phyloP scores from a whole-genome alignment of 257 asterid genomes.

The Solanum chaucha region DNA sequence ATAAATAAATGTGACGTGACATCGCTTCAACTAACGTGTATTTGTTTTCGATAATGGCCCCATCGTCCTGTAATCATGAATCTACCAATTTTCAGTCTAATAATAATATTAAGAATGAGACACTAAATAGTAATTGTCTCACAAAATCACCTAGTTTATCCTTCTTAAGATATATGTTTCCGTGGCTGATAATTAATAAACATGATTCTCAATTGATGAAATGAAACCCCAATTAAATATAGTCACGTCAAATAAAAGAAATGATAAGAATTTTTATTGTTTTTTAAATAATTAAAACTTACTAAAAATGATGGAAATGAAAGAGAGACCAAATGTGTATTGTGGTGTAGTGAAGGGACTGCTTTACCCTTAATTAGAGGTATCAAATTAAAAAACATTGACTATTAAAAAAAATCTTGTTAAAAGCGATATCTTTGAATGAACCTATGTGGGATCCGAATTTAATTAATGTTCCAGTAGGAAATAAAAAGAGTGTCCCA shows the following conservation, averaged over 20 bases:
- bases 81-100: background rate
- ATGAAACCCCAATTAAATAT: background rate
- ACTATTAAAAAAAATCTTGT: too few relatives aligned
- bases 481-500: background rate
- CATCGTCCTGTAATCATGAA: background rate
- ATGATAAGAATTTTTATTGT: too few relatives aligned
- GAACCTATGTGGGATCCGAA: rapidly evolving
- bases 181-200: background rate
- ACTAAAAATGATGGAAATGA: too few relatives aligned
- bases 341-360: rapidly evolving
- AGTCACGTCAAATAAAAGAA: background rate
- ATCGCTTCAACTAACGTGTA: background rate
- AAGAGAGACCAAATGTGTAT: too few relatives aligned
- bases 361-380: rapidly evolving
- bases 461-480: too few relatives aligned
- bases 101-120: too few relatives aligned
- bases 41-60: background rate
- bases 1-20: background rate
- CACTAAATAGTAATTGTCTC: too few relatives aligned
- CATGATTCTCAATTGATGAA: background rate
- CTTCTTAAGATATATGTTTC: background rate
- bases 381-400: too few relatives aligned
- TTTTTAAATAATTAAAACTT: too few relatives aligned
- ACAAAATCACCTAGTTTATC: background rate
- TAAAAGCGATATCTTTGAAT: too few relatives aligned